Conservation (phyloP, 2,329 filamentous ascomycete genomes). For the Ophiocordyceps unilateralis region DNA sequence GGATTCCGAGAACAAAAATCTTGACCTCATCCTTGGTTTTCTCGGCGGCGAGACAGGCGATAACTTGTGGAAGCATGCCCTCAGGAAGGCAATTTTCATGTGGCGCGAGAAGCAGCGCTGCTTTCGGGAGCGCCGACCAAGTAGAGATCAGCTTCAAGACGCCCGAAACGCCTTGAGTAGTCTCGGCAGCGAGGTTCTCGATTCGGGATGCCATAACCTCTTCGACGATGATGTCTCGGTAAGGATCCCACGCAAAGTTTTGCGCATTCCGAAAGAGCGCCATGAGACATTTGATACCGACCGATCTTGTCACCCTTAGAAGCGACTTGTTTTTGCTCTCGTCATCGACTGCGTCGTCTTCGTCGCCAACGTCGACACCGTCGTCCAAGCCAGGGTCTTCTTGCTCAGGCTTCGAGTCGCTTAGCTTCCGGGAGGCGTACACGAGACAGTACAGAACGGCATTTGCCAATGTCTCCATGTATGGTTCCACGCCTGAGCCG, state of each 20-base stretch:
- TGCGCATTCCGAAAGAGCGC: constrained; percentile 60
- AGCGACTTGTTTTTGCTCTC: constrained; percentile 35
- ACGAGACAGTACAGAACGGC: constrained; percentile 70
- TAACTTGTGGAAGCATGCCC: constrained; percentile 51
- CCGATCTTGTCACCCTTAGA: constrained; percentile 47
- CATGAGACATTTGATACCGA: constrained; percentile 68
- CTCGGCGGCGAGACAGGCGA: constrained; percentile 52
- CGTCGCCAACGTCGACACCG: constrained; percentile 21
- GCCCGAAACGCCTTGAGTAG: constrained; percentile 74
- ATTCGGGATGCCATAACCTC: constrained; percentile 66
- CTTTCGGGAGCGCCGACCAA: constrained; percentile 54
- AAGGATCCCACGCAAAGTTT: constrained; percentile 53
- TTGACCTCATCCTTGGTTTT: constrained; percentile 81
- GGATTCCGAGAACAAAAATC: constrained; percentile 58
- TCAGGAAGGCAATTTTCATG: constrained; percentile 26
- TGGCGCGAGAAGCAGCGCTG: constrained; percentile 46
- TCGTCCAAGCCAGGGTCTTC: constrained; percentile 25
- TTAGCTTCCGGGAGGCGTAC: constrained; percentile 44
- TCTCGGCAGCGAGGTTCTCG: constrained; percentile 65
- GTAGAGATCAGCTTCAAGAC: constrained; percentile 65
- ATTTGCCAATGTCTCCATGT: constrained; percentile 52
- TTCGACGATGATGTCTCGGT: constrained; percentile 51
- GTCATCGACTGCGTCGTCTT: constrained; percentile 21
- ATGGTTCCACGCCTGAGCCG: constrained; percentile 53
- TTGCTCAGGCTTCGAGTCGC: constrained; percentile 17